phyloP scores from a whole-genome alignment of 129 eudicot genomes.

The Helianthus tuberosus region DNA sequence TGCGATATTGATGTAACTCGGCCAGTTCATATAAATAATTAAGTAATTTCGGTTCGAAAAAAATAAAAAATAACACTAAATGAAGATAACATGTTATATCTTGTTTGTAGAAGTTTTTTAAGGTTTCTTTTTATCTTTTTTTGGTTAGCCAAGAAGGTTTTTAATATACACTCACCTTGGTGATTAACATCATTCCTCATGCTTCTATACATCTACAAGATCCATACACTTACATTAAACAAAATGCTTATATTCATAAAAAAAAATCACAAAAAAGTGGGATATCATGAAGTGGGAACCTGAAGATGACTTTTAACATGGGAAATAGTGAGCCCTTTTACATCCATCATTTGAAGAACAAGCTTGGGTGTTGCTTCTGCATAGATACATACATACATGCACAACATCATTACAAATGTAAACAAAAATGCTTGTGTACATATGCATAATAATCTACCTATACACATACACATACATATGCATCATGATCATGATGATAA shows the following conservation, averaged over 20 bases:
- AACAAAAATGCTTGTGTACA: not conserved
- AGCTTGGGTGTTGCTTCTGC: constrained; percentile 98
- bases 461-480: not conserved
- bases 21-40: too few species aligned
- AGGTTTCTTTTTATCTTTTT: not conserved
- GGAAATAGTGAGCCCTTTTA: constrained; percentile 94
- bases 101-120: not conserved
- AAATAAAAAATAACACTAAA: constrained; percentile 2
- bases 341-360: constrained; percentile 91
- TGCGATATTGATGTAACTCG: too few species aligned
- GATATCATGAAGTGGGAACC: constrained; percentile 31
- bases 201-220: constrained; percentile 88
- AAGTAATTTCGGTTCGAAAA: too few species aligned
- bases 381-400: constrained; percentile 24
- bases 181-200: constrained; percentile 55
- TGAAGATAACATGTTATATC: constrained; percentile 10
- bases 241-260: not conserved
- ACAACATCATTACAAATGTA: constrained; percentile 18
- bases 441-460: too few species aligned
- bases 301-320: constrained; percentile 99
- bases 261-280: not conserved
- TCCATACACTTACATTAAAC: constrained; percentile 5
- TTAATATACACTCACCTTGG: constrained; percentile 42
- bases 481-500: not conserved
- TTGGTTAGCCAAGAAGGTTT: not conserved